A percentile compares a stretch with the other conserved stretches of the same genome.
Conservation (phyloP, 345 rosid species). For the Heritiera littoralis region DNA sequence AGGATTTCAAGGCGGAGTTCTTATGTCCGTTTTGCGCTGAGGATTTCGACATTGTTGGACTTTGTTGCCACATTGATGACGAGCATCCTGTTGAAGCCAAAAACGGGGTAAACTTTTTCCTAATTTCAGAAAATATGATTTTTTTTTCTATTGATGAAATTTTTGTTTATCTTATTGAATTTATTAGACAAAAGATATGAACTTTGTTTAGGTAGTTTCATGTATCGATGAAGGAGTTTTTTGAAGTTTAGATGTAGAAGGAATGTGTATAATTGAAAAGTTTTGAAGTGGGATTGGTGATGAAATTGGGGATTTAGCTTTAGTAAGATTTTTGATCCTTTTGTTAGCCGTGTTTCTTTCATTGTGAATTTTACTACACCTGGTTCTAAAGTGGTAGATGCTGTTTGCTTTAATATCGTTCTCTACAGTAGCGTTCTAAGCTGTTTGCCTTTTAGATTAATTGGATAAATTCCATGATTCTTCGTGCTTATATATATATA, state of each 20-base stretch:
- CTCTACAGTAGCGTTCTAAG: background rate
- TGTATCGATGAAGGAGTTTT: background rate
- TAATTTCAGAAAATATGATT: no score
- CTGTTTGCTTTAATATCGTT: background rate
- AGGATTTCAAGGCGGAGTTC: slow-evolving; percentile 63
- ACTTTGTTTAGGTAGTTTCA: background rate
- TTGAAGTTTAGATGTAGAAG: background rate
- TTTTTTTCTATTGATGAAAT: background rate
- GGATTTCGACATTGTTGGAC: slow-evolving; percentile 82
- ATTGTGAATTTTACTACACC: background rate
- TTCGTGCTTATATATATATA: background rate
- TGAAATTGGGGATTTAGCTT: slow-evolving; percentile 10
- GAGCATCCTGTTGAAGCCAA: slow-evolving; percentile 85
- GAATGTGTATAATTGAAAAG: background rate
- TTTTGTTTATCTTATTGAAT: background rate
- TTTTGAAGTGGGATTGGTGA: background rate
- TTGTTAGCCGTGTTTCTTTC: background rate
- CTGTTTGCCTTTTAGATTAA: slow-evolving; percentile 2
- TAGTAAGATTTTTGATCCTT: background rate
- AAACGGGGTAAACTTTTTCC: slow-evolving; percentile 57
- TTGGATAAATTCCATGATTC: background rate
- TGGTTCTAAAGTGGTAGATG: background rate
- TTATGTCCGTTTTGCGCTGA: slow-evolving; percentile 82
- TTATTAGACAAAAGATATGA: background rate
- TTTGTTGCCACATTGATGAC: slow-evolving; percentile 86